Evolutionary conservation across 2,329 filamentous ascomycete species (phyloP).

Genomic region (Fragosphaeria purpurea): DNA sequence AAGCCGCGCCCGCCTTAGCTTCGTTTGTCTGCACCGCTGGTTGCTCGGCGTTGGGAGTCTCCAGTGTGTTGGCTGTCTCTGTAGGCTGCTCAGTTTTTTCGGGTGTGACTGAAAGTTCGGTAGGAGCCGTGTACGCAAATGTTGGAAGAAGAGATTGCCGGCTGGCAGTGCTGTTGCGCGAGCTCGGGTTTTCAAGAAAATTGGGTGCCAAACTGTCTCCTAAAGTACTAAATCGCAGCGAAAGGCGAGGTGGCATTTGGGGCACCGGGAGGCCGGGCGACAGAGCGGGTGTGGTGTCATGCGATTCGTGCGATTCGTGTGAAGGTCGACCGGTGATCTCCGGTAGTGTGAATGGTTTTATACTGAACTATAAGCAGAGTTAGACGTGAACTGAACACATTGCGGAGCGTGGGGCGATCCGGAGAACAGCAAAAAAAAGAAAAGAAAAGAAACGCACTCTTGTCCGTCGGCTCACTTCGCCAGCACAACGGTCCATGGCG

Average conservation of each 20-base stretch:
- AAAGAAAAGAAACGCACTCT: conserved; percentile 42
- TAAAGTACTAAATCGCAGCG: conserved; percentile 16
- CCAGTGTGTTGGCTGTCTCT: not conserved
- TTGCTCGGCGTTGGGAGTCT: not conserved
- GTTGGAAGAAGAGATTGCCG: conserved; percentile 18
- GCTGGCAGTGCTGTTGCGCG: conserved; percentile 14
- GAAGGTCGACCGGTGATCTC: conserved; percentile 4
- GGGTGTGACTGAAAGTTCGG: not conserved
- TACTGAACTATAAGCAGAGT: conserved; percentile 16
- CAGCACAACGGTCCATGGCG: conserved; percentile 79
- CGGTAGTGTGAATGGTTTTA: conserved; percentile 16
- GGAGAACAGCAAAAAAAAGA: not conserved
- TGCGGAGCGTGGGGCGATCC: not conserved
- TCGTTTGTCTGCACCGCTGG: too few relatives aligned
- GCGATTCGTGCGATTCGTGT: conserved; percentile 7
- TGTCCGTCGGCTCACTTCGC: conserved; percentile 69
- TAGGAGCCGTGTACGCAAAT: conserved; percentile 18
- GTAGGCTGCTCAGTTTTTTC: too few relatives aligned
- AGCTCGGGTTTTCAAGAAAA: conserved; percentile 13
- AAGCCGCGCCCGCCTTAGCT: too few relatives aligned
- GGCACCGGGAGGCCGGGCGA: conserved; percentile 12
- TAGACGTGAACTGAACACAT: not conserved
- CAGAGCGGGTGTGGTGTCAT: conserved; percentile 8
- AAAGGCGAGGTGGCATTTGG: conserved; percentile 17
- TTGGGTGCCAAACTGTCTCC: conserved; percentile 9